Evolutionary conservation across 331 rosid species (phyloP), one percentile per base, ranked within the genome.

Genomic region (Saraca asoca): DNA sequence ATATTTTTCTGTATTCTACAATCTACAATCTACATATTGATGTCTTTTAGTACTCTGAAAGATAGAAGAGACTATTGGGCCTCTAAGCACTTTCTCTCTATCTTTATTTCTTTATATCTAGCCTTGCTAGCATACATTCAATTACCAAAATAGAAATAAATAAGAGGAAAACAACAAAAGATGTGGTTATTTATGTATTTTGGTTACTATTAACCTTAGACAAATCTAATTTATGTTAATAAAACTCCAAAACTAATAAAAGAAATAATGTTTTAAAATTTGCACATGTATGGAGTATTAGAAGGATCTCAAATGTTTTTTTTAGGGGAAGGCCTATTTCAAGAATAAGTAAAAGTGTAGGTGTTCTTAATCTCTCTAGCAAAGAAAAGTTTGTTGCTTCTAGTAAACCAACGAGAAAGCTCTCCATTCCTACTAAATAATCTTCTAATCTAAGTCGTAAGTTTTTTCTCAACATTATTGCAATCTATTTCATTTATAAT

Each of bases 401-500:
- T 24, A 3, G 85, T n/a, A 91, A 84, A 81, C 91, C 97, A 33
- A 85, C 97, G 6, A 82, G 97, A 74, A 82, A 95, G 89, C 80
- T 82, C 7, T 91, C 97, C 10, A 75, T 70, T 77, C 95, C 91
- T 24, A 31, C 82, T 43, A 91, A 85, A 59, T 57, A 81, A 10
- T 56, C 82, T 39, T 62, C 58, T n/a, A 81, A 81, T 73, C 82
- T 92, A 12, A 77, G 65, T 10, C 78, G 67, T 39, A 90, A 79
- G 74, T 16, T n/a, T 34, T 75, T 53, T 65, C 81, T 82, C 69
- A 78, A 64, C 79, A 78, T 79, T 46, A 83, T 93, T 29, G 93
- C 91, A 31, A 77, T 80, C 64, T 82, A n/a, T n/a, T n/a, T n/a
- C n/a, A n/a, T n/a, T n/a, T n/a, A n/a, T n/a, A n/a, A n/a, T n/a